Evolutionary conservation across 257 asterid genomes (phyloP).

Genomic region (Solanum commersonii): DNA sequence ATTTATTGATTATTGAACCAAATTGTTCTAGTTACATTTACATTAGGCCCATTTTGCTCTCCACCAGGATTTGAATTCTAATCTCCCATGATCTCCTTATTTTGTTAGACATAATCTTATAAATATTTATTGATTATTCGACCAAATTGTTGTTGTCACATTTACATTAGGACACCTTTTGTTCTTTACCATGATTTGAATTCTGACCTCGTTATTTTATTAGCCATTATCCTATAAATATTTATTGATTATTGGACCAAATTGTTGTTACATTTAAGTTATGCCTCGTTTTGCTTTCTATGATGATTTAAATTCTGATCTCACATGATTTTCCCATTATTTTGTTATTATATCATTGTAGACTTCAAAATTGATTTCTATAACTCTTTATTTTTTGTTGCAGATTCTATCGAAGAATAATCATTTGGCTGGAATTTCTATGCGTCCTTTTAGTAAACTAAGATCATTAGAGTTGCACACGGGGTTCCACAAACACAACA

Average conservation of each 20-base stretch:
- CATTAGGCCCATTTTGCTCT: background rate
- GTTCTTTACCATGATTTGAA: background rate
- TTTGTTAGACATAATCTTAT: no score
- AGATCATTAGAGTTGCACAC: conserved; percentile 50
- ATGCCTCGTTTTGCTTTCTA: background rate
- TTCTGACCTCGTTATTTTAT: no score
- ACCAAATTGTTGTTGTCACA: background rate
- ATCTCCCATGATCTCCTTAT: background rate
- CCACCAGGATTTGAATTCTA: background rate
- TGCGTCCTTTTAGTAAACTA: conserved; percentile 37
- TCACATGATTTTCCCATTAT: background rate
- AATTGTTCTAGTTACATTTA: background rate
- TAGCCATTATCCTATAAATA: background rate
- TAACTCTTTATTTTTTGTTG: background rate
- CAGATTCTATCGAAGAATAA: conserved; percentile 58
- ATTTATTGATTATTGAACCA: background rate
- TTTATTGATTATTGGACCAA: no score
- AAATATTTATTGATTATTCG: background rate
- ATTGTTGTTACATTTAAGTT: background rate
- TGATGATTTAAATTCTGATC: background rate
- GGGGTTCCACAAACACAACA: conserved; percentile 44
- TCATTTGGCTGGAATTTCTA: conserved; percentile 21
- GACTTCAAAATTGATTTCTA: background rate
- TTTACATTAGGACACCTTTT: background rate
- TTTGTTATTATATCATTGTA: background rate